Conservation (phyloP, 371 early-diverging fungal species). For the Mucor lusitanicus region DNA sequence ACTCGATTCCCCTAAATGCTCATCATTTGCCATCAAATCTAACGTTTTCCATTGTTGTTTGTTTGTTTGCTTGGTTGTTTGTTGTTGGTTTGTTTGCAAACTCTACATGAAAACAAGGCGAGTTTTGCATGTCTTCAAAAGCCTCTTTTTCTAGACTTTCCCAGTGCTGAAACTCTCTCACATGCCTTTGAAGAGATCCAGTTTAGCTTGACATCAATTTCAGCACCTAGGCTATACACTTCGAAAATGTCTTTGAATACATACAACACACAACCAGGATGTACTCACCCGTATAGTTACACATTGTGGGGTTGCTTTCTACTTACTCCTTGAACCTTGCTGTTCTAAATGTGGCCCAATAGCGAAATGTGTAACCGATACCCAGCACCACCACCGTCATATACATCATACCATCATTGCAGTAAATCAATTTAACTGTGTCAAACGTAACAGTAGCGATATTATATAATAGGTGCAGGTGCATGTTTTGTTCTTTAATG, state of each 20-base stretch:
- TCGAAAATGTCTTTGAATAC: no score
- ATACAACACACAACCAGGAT: neutral
- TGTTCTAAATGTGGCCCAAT: neutral
- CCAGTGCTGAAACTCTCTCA: neutral
- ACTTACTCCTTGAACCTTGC: neutral
- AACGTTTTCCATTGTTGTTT: neutral
- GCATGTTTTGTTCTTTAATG: neutral
- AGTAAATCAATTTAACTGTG: neutral
- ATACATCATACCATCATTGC: neutral
- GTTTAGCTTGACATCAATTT: no score
- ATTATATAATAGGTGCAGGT: neutral
- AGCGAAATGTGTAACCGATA: neutral
- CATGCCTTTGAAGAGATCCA: no score
- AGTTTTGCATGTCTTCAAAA: neutral
- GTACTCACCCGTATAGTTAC: neutral
- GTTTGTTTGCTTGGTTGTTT: neutral
- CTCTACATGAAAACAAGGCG: neutral
- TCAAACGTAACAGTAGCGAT: neutral
- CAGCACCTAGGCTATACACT: no score
- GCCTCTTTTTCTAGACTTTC: neutral
- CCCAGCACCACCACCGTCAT: neutral
- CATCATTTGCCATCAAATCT: neutral
- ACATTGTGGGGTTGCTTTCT: neutral
- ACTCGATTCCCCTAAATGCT: neutral
- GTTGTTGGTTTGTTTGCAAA: neutral